Base-by-base conservation (phyloP, 768 basidiomycete genomes). In the Tremella fuciformis region DNA sequence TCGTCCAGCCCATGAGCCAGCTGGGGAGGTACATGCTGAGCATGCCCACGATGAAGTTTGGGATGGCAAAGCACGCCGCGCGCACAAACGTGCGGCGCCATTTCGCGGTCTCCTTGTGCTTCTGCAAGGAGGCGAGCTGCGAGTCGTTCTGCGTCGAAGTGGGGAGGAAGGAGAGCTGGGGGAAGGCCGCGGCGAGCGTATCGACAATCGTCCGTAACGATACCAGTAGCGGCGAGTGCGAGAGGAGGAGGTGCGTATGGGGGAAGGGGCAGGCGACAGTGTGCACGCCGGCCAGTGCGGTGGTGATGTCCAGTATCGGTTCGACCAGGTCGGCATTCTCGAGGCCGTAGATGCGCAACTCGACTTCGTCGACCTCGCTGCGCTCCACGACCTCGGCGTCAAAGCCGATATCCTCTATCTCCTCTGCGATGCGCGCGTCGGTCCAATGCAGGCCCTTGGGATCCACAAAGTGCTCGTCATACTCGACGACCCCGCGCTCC, bases 1-100 rank as follows among this genome's bases (percentile, higher is more conserved):
- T 75, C 8, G 76, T 77, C 76, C 76, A 77, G 2, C 76, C 76
- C 72, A 77, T 72, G 57, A 75, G 48, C 72, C 74, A 75, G 26
- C 55, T 57, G 9, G 74, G 74, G 2, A 80, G 74, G 34, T 77
- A 82, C 56, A 92, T 74, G 59, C 83, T 82, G 34, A 97, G 74
- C 93, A 98, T 98, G 59, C 83, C 82, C 54, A 98, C 79, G 75
- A 96, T 84, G 79, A 98, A 97, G 40, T 93, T 91, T n/a, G 96
- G 96, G 0, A 93, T 62, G 51, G 91, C 91, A 71, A 99, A 94
- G 8, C 79, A 67, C 25, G 87, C 63, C 73, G 86, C 84, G 81
- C 85, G 85, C 37, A 84, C 73, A 79, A 98, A 86, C 21, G 91
- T 86, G 18, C 77, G 77, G 44, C 84, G 81, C 96, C 96, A 99